Evolutionary conservation across 192 early-diverging fungal species (phyloP).

Genomic region (Coemansia sp.): DNA sequence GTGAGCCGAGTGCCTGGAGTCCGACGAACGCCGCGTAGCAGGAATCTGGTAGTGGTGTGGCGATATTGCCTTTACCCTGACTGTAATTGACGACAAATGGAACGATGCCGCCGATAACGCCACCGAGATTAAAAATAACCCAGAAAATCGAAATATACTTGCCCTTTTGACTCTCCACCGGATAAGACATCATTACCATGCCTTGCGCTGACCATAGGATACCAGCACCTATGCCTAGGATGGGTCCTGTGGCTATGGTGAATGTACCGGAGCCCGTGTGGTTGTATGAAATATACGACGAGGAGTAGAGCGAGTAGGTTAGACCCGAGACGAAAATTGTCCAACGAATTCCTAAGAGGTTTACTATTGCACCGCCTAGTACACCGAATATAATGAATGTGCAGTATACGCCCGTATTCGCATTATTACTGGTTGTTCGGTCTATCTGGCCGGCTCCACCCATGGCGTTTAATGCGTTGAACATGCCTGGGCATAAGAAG

Average conservation of each 20-base stretch:
- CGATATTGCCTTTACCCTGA: slow-evolving; percentile 55
- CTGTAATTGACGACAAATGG: slow-evolving; percentile 58
- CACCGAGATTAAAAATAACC: slow-evolving; percentile 78
- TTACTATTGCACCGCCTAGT: slow-evolving; percentile 67
- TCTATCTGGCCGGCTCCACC: slow-evolving; percentile 44
- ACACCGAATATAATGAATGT: slow-evolving; percentile 70
- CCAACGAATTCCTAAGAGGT: slow-evolving; percentile 67
- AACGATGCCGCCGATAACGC: slow-evolving; percentile 68
- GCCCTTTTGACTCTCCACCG: slow-evolving; percentile 68
- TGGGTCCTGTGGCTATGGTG: slow-evolving; percentile 66
- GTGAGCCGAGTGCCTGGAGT: slow-evolving; percentile 63
- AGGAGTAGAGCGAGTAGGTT: slow-evolving; percentile 67
- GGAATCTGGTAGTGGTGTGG: slow-evolving; percentile 67
- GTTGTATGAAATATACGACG: slow-evolving; percentile 62
- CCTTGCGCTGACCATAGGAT: slow-evolving; percentile 70
- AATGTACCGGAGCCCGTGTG: slow-evolving; percentile 56
- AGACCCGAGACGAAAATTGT: slow-evolving; percentile 61
- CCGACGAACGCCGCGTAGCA: slow-evolving; percentile 69
- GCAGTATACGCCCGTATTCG: slow-evolving; percentile 66
- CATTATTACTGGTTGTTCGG: slow-evolving; percentile 60
- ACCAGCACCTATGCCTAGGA: slow-evolving; percentile 75
- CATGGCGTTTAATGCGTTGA: slow-evolving; percentile 56
- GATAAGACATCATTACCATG: slow-evolving; percentile 79
- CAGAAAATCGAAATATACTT: slow-evolving; percentile 77
- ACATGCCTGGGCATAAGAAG: slow-evolving; percentile 74